Evolutionary conservation across 257 asterid genomes (phyloP), one percentile per base, ranked within the genome.

Genomic region (Nicotiana sylvestris): DNA sequence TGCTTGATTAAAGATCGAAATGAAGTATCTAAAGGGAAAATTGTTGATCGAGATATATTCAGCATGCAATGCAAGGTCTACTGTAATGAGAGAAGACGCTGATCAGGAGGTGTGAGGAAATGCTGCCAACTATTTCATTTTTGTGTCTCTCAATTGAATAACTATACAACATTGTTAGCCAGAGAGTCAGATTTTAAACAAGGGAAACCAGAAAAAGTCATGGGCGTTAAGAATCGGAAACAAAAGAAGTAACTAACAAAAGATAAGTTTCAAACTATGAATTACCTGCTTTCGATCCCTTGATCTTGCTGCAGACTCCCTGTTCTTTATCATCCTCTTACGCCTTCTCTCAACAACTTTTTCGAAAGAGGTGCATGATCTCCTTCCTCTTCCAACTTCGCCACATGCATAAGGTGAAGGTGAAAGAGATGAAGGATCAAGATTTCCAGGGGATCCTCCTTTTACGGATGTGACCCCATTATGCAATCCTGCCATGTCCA

Each of bases 281-380:
- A 72, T 46, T 87, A 95, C 99, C 98, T 95, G 99, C 88, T 95
- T 95, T 80, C 92, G 78, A 66, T 87, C 90, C 77, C 92, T 79
- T 76, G 92, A 89, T 62, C 92, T 84, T 70, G 92, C 90, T 35
- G 92, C 91, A 81, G 92, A 89, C 70, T 89, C 92, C 74, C 92
- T 55, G 66, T 89, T 89, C 81, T 89, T 89, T 21, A 89, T 89
- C 92, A 89, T 89, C 78, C 92, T 89, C 87, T 83, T 86, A 15
- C 86, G 92, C 76, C 92, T 86, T 77, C 92, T 81, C 85, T 89
- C 92, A 58, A 87, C 92, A 56, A 87, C 91, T 82, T 89, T 87
- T 85, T 89, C 92, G 8, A 89, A 46, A 64, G 88, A 68, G 79
- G 87, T 18, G 27, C 76, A 76, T 16, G 87, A 85, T 82, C 87